Evolutionary conservation across 352 stramenopile species (phyloP).

Genomic region (Thraustochytrium sp.): DNA sequence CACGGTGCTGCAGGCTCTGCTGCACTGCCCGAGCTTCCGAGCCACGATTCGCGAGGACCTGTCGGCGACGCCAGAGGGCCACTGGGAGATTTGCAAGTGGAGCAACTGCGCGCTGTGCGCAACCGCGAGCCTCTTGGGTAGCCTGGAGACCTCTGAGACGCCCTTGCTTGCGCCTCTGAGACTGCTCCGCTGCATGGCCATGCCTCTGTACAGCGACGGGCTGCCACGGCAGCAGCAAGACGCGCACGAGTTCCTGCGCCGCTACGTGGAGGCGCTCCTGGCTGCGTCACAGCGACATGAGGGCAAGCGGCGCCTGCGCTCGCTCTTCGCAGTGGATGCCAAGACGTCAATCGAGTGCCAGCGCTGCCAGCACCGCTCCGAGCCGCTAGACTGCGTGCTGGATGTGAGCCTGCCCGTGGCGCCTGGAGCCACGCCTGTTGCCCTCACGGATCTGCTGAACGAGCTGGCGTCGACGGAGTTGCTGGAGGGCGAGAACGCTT

Average conservation of each 20-base stretch:
- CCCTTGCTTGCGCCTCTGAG: not conserved
- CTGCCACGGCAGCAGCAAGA: not conserved
- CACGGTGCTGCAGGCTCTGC: not conserved
- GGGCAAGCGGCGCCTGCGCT: not conserved
- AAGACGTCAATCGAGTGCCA: not conserved
- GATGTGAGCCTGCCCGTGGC: not conserved
- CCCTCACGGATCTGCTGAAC: not conserved
- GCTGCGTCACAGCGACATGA: not conserved
- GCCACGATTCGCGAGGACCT: not conserved
- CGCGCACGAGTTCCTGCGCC: slow-evolving; percentile 5
- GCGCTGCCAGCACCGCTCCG: not conserved
- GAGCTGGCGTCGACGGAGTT: not conserved
- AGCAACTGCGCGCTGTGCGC: not conserved
- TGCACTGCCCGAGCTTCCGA: not conserved
- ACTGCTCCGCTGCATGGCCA: not conserved
- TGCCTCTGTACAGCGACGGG: too few species aligned
- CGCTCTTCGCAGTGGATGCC: not conserved
- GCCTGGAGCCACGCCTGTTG: not conserved
- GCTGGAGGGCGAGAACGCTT: not conserved
- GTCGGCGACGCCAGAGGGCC: too few species aligned
- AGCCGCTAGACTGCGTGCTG: not conserved
- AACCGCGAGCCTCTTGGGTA: not conserved
- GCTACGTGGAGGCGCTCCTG: not conserved
- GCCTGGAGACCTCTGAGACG: not conserved
- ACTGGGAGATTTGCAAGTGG: not conserved